Conservation (phyloP, 2,329 filamentous ascomycete genomes). For the Talaromyces sp. region DNA sequence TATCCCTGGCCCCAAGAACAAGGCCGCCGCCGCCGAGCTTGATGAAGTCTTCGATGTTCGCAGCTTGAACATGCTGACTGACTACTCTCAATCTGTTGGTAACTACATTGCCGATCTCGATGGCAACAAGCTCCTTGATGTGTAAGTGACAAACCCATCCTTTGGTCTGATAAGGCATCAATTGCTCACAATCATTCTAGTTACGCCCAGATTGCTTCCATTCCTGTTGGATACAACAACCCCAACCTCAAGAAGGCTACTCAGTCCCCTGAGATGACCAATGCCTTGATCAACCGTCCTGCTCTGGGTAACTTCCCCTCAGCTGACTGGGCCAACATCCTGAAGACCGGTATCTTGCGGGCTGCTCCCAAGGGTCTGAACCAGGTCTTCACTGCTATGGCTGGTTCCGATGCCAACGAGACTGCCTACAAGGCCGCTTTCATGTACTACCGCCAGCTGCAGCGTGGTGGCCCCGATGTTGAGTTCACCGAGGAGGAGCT, state of each 20-base stretch:
- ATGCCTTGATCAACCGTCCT: slow-evolving; percentile 81
- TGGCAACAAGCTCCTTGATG: slow-evolving; percentile 55
- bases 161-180: neutral
- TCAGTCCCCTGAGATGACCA: slow-evolving; percentile 75
- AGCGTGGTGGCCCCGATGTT: slow-evolving; percentile 75
- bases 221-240: slow-evolving; percentile 93
- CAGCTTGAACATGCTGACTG: slow-evolving; percentile 79
- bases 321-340: slow-evolving; percentile 77
- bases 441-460: slow-evolving; percentile 82
- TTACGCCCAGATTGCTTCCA: slow-evolving; percentile 90
- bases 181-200: slow-evolving; percentile 40
- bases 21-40: slow-evolving; percentile 69
- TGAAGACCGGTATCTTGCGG: slow-evolving; percentile 77
- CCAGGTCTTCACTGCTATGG: slow-evolving; percentile 88
- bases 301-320: slow-evolving; percentile 90
- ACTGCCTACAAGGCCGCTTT: slow-evolving; percentile 94
- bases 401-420: slow-evolving; percentile 91
- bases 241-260: slow-evolving; percentile 71
- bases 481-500: slow-evolving; percentile 82
- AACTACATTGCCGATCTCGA: slow-evolving; percentile 69
- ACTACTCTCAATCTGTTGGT: slow-evolving; percentile 73
- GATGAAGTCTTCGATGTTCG: slow-evolving; percentile 82
- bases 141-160: slow-evolving; percentile 38
- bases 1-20: slow-evolving; percentile 77
- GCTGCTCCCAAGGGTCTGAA: slow-evolving; percentile 80